phyloP scores from a whole-genome alignment of 2,329 filamentous ascomycete species.

The Cytospora piceicola region DNA sequence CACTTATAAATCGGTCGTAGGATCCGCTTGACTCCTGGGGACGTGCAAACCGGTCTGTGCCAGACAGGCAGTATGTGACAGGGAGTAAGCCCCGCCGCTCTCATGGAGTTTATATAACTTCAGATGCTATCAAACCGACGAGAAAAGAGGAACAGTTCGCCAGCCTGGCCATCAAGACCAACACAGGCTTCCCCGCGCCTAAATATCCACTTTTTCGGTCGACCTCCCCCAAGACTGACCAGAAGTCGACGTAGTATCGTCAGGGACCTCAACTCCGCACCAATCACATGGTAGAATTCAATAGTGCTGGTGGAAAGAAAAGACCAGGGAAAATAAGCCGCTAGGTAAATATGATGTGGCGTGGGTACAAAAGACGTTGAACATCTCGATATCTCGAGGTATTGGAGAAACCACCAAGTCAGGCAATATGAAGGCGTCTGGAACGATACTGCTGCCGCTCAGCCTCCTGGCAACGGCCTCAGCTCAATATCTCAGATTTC shows the following conservation, averaged over 20 bases:
- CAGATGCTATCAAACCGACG: neutral
- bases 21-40: too few relatives aligned
- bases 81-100: too few relatives aligned
- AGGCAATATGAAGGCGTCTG: slow-evolving; percentile 13
- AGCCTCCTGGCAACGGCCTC: slow-evolving; percentile 15
- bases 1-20: too few relatives aligned
- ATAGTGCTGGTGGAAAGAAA: neutral
- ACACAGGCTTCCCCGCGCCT: slow-evolving; percentile 7
- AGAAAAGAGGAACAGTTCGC: neutral
- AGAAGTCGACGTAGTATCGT: neutral
- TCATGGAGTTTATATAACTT: too few relatives aligned
- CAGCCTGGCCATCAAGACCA: slow-evolving; percentile 1
- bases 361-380: neutral
- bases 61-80: too few relatives aligned
- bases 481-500: slow-evolving; percentile 20
- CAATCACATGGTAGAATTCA: slow-evolving; percentile 7
- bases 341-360: neutral
- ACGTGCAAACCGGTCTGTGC: too few relatives aligned
- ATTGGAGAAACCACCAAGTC: neutral
- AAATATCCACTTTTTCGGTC: slow-evolving; percentile 24
- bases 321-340: neutral
- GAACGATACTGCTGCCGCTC: slow-evolving; percentile 18
- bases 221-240: slow-evolving; percentile 17
- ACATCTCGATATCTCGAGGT: neutral
- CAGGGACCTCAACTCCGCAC: slow-evolving; percentile 11